Percentiles rank a stretch among this genome's conserved stretches.
Evolutionary conservation across 2,329 filamentous ascomycete genomes (phyloP).

Genomic region (Seiridium unicorne): DNA sequence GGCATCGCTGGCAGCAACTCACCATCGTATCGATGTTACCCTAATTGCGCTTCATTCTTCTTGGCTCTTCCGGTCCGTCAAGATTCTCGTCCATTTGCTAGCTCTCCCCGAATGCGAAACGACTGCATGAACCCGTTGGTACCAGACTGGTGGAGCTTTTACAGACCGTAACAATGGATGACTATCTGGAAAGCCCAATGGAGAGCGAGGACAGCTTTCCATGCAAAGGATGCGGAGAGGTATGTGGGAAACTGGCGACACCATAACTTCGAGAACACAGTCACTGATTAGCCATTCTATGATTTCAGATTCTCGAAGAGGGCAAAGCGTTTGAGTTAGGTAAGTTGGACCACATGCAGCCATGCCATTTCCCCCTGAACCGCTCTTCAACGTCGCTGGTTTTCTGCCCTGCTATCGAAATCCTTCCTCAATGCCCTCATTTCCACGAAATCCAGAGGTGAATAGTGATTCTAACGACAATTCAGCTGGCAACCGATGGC

Average conservation of each 20-base stretch:
- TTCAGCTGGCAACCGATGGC: conserved; percentile 94
- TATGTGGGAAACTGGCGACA: conserved; percentile 40
- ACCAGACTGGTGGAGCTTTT: not conserved
- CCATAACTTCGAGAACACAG: conserved; percentile 9
- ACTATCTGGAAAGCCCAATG: conserved; percentile 63
- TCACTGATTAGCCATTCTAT: conserved; percentile 20
- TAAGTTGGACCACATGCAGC: conserved; percentile 42
- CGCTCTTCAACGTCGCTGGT: not conserved
- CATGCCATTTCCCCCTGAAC: not conserved
- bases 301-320: conserved; percentile 84
- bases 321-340: conserved; percentile 97
- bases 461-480: conserved; percentile 18
- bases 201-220: conserved; percentile 83
- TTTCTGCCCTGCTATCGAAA: not conserved
- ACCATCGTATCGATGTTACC: conserved; percentile 1
- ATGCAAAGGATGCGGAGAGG: conserved; percentile 92
- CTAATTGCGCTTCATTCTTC: not conserved
- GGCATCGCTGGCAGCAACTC: not conserved
- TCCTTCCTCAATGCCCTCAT: conserved; percentile 5
- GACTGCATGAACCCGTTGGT: not conserved
- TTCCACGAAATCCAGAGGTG: conserved; percentile 9
- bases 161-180: conserved; percentile 46
- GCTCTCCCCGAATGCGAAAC: not conserved
- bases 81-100: not conserved
- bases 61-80: not conserved